Percentiles rank a stretch among this genome's conserved stretches.
Evolutionary conservation across 805 yeast species (phyloP).

Genomic region (Kazachstania bromeliacearum): DNA sequence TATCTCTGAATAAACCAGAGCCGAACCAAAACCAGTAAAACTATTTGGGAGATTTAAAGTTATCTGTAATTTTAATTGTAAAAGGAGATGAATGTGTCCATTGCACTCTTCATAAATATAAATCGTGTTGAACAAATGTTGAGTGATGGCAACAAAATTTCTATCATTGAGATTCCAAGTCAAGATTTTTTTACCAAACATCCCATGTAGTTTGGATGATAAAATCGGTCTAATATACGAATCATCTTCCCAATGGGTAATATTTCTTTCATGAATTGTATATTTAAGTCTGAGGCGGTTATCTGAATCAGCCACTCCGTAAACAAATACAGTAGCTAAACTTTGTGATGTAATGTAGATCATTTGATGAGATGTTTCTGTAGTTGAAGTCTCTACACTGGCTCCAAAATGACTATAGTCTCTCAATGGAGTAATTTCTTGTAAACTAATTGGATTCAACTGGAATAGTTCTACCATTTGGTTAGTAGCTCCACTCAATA

Average conservation of each 20-base stretch:
- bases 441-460: constrained; percentile 6
- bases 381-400: constrained; percentile 8
- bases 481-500: constrained; percentile 1
- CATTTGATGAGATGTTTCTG: constrained; percentile 2
- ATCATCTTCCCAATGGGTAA: neutral
- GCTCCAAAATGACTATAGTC: constrained; percentile 19
- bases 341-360: constrained; percentile 17
- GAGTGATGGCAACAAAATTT: constrained; percentile 16
- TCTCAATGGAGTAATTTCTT: constrained; percentile 4
- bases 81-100: neutral
- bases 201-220: constrained; percentile 15
- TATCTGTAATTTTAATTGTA: constrained; percentile 3
- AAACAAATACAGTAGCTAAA: constrained; percentile 14
- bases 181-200: constrained; percentile 16
- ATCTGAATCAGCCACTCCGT: constrained; percentile 2
- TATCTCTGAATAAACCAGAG: constrained; percentile 10
- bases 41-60: constrained; percentile 7
- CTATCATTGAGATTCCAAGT: constrained; percentile 8
- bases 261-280: neutral
- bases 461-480: constrained; percentile 4
- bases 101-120: constrained; percentile 15
- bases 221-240: neutral
- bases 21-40: constrained; percentile 27
- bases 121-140: constrained; percentile 15
- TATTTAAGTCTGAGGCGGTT: too few relatives aligned